Evolutionary conservation across 2,329 filamentous ascomycete genomes (phyloP).

Genomic region (Microsporum canis): DNA sequence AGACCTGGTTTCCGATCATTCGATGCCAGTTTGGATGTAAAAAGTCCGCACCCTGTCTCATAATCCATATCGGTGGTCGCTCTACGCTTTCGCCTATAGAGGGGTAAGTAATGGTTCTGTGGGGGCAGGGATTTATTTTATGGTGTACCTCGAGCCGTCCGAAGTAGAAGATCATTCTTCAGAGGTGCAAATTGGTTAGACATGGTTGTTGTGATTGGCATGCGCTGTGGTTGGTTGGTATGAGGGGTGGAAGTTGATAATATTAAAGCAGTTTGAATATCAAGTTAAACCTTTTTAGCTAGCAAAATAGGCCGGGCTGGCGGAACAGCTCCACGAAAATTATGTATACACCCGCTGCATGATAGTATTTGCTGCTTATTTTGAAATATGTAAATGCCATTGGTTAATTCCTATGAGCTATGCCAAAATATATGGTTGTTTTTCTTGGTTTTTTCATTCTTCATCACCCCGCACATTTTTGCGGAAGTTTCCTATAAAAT

Average conservation of each 20-base stretch:
- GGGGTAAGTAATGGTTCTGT: neutral
- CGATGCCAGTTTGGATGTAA: neutral
- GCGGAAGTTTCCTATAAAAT: conserved; percentile 31
- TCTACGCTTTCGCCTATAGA: conserved; percentile 71
- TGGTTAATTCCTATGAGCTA: neutral
- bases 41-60: conserved; percentile 71
- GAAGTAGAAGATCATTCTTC: conserved; percentile 83
- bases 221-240: neutral
- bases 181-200: conserved; percentile 56
- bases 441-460: conserved; percentile 6
- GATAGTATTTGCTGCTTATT: neutral
- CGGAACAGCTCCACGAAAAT: neutral
- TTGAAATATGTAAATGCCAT: neutral
- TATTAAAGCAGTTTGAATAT: neutral
- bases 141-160: conserved; percentile 71
- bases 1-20: neutral
- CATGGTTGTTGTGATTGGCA: conserved; percentile 8
- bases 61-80: conserved; percentile 94
- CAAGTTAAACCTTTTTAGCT: neutral
- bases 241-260: neutral
- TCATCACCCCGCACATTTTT: conserved; percentile 24
- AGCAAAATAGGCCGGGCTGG: neutral
- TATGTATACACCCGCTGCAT: neutral
- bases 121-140: neutral
- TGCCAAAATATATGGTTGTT: neutral